Evolutionary conservation across 2,329 filamentous ascomycete species (phyloP).

Genomic region (Aspergillus sp.): DNA sequence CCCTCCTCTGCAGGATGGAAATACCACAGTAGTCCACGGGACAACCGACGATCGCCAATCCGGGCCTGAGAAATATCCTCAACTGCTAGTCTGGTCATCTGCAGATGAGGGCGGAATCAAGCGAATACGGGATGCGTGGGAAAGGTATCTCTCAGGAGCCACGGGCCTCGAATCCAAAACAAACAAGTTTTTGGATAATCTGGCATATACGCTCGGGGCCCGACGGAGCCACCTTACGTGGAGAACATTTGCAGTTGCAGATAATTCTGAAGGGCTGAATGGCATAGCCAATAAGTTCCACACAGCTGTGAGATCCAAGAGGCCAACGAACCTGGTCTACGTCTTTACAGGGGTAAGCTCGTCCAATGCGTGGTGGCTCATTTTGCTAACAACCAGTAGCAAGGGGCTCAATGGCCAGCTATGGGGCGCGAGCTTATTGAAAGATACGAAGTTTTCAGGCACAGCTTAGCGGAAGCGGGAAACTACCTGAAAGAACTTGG

Average conservation of each 20-base stretch:
- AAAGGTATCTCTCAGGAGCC: not conserved
- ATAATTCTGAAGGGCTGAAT: constrained; percentile 29
- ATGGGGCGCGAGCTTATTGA: constrained; percentile 23
- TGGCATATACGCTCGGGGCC: not conserved
- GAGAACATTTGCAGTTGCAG: constrained; percentile 23
- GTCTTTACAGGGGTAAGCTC: not conserved
- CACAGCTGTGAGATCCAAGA: not conserved
- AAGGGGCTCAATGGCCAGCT: constrained; percentile 29
- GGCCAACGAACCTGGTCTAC: not conserved
- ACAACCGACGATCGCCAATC: not conserved
- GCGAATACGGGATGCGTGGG: not conserved
- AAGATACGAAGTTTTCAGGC: constrained; percentile 26
- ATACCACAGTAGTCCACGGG: not conserved
- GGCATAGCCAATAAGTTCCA: constrained; percentile 15
- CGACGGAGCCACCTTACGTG: not conserved
- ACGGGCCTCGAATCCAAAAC: not conserved
- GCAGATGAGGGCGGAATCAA: not conserved
- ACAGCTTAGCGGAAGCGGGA: not conserved
- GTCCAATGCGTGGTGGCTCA: not conserved
- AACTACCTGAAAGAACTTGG: constrained; percentile 15
- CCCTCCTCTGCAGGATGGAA: not conserved
- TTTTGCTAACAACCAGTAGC: constrained; percentile 18
- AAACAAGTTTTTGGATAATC: constrained; percentile 19
- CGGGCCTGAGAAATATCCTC: not conserved
- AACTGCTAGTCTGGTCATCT: not conserved